Evolutionary conservation across 2,329 filamentous ascomycete species (phyloP), one percentile per base, ranked within the genome.

Genomic region (Fusarium gaditjirri): DNA sequence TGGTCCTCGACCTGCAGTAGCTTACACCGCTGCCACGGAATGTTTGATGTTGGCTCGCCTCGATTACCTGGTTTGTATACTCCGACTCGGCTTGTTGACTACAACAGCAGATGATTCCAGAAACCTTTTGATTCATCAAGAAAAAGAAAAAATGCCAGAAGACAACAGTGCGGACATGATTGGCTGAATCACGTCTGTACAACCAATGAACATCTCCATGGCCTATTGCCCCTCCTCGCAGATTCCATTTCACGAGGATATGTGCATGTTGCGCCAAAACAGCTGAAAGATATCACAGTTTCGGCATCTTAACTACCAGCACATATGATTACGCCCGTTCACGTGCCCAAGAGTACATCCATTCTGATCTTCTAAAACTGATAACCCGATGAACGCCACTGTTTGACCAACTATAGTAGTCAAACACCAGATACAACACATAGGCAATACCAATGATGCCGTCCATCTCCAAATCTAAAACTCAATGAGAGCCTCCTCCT

Each of bases 401-500:
- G 38, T 42, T 39, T 39, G 46, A 68, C 46, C 27, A 46, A 59
- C 42, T 31, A 41, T 60, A 33, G 43, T 14, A 41, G 55, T 47
- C 50, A 59, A 60, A 35, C 31, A 47, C 16, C 36, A 36, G 27
- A 44, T 25, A 16, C 23, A 42, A 57, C 42, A 27, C 41, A 42
- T 43, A 35, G 10, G 38, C 21, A 50, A 42, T 39, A 53, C 27
- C 42, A 44, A 42, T 29, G 23, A 38, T 36, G 25, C 16, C 17
- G 33, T 27, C 49, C 16, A 12, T 17, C 25, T 61, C 53, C n/a
- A 61, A 43, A 41, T 53, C 78, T 74, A 95, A 69, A 95, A 85
- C 80, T 96, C 93, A 81, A 96, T 96, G 77, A 96, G 82, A 65
- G 90, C 92, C 81, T 95, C 93, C 81, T 95, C 93, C 50, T 92